Percentiles rank a stretch among this genome's conserved stretches.
Conservation (phyloP, 768 basidiomycete species). For the Russula compacta region DNA sequence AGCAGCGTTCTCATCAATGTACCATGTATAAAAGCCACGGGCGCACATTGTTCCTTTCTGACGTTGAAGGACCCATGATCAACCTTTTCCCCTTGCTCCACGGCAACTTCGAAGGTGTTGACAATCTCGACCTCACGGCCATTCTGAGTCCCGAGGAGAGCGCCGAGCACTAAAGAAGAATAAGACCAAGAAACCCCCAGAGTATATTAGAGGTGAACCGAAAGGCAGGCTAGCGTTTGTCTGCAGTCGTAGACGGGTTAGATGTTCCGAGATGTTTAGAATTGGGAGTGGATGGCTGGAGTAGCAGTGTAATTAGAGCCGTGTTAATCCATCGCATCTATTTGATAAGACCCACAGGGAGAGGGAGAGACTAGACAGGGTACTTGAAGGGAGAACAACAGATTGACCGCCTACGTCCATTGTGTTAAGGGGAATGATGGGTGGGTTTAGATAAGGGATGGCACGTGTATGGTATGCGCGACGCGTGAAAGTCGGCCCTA, state of each 20-base stretch:
- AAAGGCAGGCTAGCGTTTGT: slow-evolving; percentile 52
- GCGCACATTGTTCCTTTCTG: slow-evolving; percentile 78
- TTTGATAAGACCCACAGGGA: slow-evolving; percentile 46
- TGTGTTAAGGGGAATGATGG: not conserved
- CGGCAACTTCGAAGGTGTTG: slow-evolving; percentile 88
- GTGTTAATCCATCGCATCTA: not conserved
- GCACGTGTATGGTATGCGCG: not conserved
- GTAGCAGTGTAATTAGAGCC: not conserved
- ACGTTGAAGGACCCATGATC: slow-evolving; percentile 77
- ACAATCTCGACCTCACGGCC: slow-evolving; percentile 96
- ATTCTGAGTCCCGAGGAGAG: slow-evolving; percentile 86
- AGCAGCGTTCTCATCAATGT: not conserved
- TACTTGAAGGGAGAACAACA: slow-evolving; percentile 63
- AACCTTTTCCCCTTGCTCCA: slow-evolving; percentile 49
- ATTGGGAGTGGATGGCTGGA: slow-evolving; percentile 90
- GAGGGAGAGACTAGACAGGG: slow-evolving; percentile 64
- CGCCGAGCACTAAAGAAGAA: slow-evolving; percentile 65
- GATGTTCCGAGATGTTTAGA: slow-evolving; percentile 93
- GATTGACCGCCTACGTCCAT: slow-evolving; percentile 77
- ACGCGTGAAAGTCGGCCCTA: slow-evolving; percentile 7
- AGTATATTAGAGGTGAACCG: slow-evolving; percentile 34
- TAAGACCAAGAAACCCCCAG: slow-evolving; percentile 3
- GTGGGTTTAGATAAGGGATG: not conserved
- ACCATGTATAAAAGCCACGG: not conserved
- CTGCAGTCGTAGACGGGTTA: slow-evolving; percentile 77